Base-by-base conservation (phyloP, 306 rosid species). In the Lathyrus oleraceus region DNA sequence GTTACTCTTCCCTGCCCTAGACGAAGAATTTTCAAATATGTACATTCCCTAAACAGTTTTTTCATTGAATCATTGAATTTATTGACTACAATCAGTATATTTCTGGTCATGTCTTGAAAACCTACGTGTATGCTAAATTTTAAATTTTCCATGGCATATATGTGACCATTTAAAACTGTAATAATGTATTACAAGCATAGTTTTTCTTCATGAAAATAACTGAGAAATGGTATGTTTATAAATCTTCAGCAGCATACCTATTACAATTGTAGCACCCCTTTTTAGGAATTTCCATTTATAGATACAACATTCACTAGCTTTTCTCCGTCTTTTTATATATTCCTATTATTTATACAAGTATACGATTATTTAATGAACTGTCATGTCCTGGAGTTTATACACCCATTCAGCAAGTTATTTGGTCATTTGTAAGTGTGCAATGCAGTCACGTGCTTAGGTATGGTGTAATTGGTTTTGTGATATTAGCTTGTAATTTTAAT, bases 361-460 rank as follows among this genome's bases (percentile, higher is more conserved):
- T 16, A 58, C 38, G 10, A 25, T 35, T 60, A 51, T 59, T 16
- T 14, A 6, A 30, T 35, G 59, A 19, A 54, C 60, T n/a, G 30
- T 10, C 28, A 6, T 67, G 43, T 42, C 61, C 49, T 5, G 27
- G 15, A 57, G 47, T 40, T 75, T 52, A 32, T 27, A 44, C 7
- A 44, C 35, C 61, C 16, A 69, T 25, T 36, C 28, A 47, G 25
- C 35, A 21, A 32, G 68, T 74, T 40, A 17, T 68, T 16, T 39
- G 25, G 43, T 59, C 43, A 51, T 35, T 73, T 62, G 47, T 14
- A 62, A 62, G 11, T 40, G 30, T 62, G 61, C 43, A 61, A 62
- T 64, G 61, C 77, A 72, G 6, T 43, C n/a, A 66, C 17, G 4
- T 72, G 54, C 73, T 10, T 23, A 51, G 60, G 5, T 38, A 44